Percentiles rank a stretch among this genome's conserved stretches.
Conservation (phyloP, 768 basidiomycete species). For the Leccinum variicolor region DNA sequence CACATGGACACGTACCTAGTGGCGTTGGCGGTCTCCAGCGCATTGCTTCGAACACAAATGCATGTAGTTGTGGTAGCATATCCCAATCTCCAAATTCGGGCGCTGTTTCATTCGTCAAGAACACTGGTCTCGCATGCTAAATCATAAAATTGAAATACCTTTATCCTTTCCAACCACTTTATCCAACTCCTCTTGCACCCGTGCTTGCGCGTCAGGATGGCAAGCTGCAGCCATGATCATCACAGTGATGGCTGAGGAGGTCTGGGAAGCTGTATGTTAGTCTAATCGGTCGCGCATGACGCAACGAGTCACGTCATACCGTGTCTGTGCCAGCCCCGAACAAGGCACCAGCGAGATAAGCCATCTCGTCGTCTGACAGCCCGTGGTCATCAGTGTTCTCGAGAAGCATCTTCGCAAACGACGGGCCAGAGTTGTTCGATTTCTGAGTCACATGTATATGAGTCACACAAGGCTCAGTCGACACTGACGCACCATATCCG, state of each 20-base stretch:
- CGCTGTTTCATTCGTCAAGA: slow-evolving; percentile 13
- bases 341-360: slow-evolving; percentile 58
- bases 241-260: slow-evolving; percentile 48
- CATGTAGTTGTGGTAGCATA: slow-evolving; percentile 30
- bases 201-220: slow-evolving; percentile 45
- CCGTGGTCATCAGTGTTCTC: slow-evolving; percentile 46
- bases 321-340: slow-evolving; percentile 62
- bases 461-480: background rate
- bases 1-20: slow-evolving; percentile 22
- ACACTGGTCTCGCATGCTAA: background rate
- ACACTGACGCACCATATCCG: slow-evolving; percentile 1
- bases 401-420: slow-evolving; percentile 51
- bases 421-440: slow-evolving; percentile 5
- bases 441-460: slow-evolving; percentile 1
- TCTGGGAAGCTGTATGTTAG: slow-evolving; percentile 18
- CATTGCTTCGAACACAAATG: slow-evolving; percentile 34
- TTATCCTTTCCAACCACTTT: slow-evolving; percentile 40
- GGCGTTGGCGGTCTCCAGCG: slow-evolving; percentile 33
- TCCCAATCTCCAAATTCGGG: slow-evolving; percentile 35
- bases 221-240: slow-evolving; percentile 46
- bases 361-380: slow-evolving; percentile 48
- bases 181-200: slow-evolving; percentile 51
- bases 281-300: background rate
- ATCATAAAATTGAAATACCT: slow-evolving; percentile 2
- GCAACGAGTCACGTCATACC: slow-evolving; percentile 10